These are phyloP conservation scores for Begonia fuchsioides DNA, from an alignment of 306 rosid species.

Conservation along the genomic window DNA sequence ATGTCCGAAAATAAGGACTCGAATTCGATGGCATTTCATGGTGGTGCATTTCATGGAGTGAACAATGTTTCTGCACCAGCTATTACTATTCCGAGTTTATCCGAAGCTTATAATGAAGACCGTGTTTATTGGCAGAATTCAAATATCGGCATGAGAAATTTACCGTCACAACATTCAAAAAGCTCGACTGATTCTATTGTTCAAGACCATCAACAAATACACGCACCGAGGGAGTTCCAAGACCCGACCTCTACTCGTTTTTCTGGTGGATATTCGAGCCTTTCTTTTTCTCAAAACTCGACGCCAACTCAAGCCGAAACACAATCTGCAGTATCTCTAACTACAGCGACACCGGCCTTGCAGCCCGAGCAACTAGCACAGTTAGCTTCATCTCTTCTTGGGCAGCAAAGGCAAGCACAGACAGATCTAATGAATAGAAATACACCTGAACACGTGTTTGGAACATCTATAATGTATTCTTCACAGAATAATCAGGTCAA, in stretches of 20 bases:
- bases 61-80: constrained; percentile 29
- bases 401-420: constrained; percentile 53
- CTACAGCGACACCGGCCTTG: constrained; percentile 28
- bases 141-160: constrained; percentile 25
- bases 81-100: constrained; percentile 12
- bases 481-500: constrained; percentile 28
- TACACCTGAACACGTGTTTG: constrained; percentile 23
- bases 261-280: constrained; percentile 28
- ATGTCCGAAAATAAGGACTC: constrained; percentile 35
- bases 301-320: constrained; percentile 23
- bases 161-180: constrained; percentile 21
- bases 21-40: constrained; percentile 22
- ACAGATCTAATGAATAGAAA: constrained; percentile 37
- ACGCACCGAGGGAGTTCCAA: constrained; percentile 20
- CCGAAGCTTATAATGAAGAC: constrained; percentile 35
- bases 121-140: constrained; percentile 30
- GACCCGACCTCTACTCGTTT: constrained; percentile 28
- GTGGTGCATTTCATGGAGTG: constrained; percentile 29
- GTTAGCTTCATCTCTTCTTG: constrained; percentile 64
- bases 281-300: constrained; percentile 20
- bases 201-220: constrained; percentile 23
- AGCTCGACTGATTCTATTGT: constrained; percentile 25
- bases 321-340: constrained; percentile 29
- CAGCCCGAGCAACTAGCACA: constrained; percentile 76
- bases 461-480: constrained; percentile 27